Evolutionary conservation across 2,329 filamentous ascomycete genomes (phyloP).

Genomic region (Fusarium acutatum): DNA sequence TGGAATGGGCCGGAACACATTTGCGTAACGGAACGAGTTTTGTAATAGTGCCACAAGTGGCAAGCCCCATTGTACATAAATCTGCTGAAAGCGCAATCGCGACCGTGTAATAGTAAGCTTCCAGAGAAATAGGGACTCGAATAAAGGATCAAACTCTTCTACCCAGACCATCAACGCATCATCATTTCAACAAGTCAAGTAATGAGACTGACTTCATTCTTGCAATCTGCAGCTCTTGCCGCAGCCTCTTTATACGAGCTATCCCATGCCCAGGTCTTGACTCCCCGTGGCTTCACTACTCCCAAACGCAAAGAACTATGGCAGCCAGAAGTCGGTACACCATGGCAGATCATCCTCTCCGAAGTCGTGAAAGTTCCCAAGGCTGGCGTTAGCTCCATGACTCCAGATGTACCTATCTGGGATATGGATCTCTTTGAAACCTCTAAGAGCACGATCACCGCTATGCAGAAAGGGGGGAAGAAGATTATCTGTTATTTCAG

Average conservation of each 20-base stretch:
- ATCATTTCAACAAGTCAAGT: fast-evolving
- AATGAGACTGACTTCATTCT: not conserved
- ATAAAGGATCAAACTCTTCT: fast-evolving
- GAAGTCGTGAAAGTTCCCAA: constrained; percentile 50
- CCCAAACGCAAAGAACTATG: constrained; percentile 45
- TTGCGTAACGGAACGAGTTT: not conserved
- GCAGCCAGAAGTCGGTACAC: constrained; percentile 59
- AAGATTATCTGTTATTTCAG: constrained; percentile 80
- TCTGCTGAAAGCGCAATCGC: fast-evolving
- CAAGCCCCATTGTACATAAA: not conserved
- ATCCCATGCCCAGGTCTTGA: fast-evolving
- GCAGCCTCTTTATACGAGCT: not conserved
- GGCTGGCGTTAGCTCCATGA: constrained; percentile 38
- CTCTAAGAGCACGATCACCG: constrained; percentile 51
- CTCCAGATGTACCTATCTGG: constrained; percentile 58
- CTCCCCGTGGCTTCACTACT: not conserved
- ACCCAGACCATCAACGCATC: not conserved
- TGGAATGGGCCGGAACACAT: not conserved
- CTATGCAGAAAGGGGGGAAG: constrained; percentile 64
- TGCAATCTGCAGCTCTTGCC: not conserved
- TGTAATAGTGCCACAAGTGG: not conserved
- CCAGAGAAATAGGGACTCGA: not conserved
- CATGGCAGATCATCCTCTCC: constrained; percentile 69
- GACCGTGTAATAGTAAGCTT: too few species aligned
- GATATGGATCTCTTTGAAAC: constrained; percentile 65